phyloP scores from a whole-genome alignment of 1,139 yeast genomes.

The Protomyces gravidus region DNA sequence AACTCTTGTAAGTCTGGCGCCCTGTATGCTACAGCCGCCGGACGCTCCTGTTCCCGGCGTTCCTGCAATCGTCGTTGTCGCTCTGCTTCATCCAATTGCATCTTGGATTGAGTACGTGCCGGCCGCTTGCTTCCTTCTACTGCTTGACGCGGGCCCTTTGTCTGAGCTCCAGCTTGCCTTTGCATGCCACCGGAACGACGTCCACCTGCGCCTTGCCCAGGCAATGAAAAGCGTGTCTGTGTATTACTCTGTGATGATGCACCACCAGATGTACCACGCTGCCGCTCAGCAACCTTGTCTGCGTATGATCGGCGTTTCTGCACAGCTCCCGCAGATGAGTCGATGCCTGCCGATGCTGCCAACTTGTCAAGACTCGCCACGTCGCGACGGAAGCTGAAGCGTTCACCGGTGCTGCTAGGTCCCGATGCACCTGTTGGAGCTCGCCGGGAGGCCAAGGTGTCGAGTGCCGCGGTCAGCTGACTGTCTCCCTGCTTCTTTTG shows the following conservation, averaged over 20 bases:
- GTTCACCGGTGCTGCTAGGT: not conserved
- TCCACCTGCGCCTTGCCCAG: not conserved
- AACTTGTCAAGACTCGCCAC: slow-evolving; percentile 11
- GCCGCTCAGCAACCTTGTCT: not conserved
- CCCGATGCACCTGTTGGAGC: not conserved
- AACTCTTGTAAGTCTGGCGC: not conserved
- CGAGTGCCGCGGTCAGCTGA: not conserved
- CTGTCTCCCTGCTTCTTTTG: not conserved
- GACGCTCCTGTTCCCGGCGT: slow-evolving; percentile 5
- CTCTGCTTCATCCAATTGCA: not conserved
- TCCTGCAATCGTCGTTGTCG: slow-evolving; percentile 10
- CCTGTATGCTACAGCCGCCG: not conserved
- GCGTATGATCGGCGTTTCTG: slow-evolving; percentile 11
- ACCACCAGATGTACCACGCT: not conserved
- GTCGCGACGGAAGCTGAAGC: slow-evolving; percentile 3
- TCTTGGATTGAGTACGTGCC: not conserved
- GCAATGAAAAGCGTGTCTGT: not conserved
- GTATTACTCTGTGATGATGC: not conserved
- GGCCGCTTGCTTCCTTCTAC: not conserved
- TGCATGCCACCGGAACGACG: not conserved
- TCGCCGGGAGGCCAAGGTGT: not conserved
- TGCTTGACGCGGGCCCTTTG: not conserved
- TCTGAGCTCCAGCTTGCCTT: not conserved
- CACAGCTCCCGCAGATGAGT: slow-evolving; percentile 4
- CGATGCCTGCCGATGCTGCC: slow-evolving; percentile 15